Evolutionary conservation across 371 early-diverging fungal species (phyloP), one percentile per base, ranked within the genome.

Genomic region (Lichtheimia corymbifera): DNA sequence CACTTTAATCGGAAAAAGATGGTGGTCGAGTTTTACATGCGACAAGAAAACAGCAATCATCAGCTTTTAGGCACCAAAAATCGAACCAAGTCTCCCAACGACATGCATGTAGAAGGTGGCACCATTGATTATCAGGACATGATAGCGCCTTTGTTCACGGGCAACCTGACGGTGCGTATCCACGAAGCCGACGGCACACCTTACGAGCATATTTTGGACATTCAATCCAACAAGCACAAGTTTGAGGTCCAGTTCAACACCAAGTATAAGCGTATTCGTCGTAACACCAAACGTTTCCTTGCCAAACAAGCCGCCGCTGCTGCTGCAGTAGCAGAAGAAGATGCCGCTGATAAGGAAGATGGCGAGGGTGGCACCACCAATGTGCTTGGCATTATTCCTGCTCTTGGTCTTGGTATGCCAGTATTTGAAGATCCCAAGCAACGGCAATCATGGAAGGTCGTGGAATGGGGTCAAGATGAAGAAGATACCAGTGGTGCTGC

Each of bases 211-310:
- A 92, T 96, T 24, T 76, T 98, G 17, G 89, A 91, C 47, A 91
- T 98, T 42, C 90, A 92, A 35, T 91, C 91, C 22, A 59, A 63
- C 17, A 64, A 77, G n/a, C 86, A 94, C 65, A 84, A 87, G 51
- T 94, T 91, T 61, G 95, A 97, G 65, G 90, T 98, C 6, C 91
- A 89, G 58, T 98, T 95, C 75, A 94, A 98, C 70, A 96, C 97
- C 13, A 96, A 96, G 71, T 96, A 97, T 72, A 96, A 97, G 80
- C 91, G 97, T 67, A 94, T 93, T 65, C 83, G 94, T 22, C 85
- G 94, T 40, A 90, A 87, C 65, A 93, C 91, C 4, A 92, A 91
- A 61, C 79, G 92, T 50, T 93, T 93, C 73, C 83, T 88, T 58
- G 84, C 87, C 53, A 87, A 90, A 43, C 91, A 91, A 74, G 85